Conservation (phyloP, 2,329 filamentous ascomycete species). For the Chalaropsis ovoidea region DNA sequence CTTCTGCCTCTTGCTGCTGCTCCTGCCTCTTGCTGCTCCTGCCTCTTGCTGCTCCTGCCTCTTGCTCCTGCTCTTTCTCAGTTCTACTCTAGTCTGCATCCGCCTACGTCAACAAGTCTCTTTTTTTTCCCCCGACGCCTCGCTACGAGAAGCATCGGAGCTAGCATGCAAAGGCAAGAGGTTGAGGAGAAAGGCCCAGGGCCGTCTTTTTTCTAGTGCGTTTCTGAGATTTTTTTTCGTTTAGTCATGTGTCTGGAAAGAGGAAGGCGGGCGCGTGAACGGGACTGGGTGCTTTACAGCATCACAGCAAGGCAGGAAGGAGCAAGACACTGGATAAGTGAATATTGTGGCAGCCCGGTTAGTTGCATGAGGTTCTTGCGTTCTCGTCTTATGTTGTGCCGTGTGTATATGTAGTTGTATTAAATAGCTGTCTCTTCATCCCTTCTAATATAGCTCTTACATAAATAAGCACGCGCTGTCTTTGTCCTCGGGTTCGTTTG, state of each 20-base stretch:
- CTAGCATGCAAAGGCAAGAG: neutral
- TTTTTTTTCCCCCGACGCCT: neutral
- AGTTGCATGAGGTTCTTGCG: neutral
- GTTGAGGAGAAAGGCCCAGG: neutral
- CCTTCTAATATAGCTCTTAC: too few relatives aligned
- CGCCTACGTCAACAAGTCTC: slow-evolving; percentile 4
- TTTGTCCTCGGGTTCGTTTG: too few relatives aligned
- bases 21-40: neutral
- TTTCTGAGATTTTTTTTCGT: neutral
- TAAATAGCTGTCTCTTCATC: too few relatives aligned
- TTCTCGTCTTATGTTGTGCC: too few relatives aligned
- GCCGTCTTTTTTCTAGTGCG: neutral
- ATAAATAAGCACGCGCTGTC: too few relatives aligned
- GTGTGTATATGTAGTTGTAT: too few relatives aligned
- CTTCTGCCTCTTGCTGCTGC: neutral
- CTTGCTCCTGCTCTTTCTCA: neutral
- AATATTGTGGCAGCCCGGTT: neutral
- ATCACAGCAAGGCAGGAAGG: too few relatives aligned
- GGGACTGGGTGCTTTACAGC: too few relatives aligned
- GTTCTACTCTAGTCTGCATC: neutral
- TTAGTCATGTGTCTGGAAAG: neutral
- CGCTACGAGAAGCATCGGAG: slow-evolving; percentile 7
- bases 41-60: neutral
- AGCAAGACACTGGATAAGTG: neutral
- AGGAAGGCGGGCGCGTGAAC: too few relatives aligned